Evolutionary conservation across 257 asterid species (phyloP).

Genomic region (Prunella vulgaris): DNA sequence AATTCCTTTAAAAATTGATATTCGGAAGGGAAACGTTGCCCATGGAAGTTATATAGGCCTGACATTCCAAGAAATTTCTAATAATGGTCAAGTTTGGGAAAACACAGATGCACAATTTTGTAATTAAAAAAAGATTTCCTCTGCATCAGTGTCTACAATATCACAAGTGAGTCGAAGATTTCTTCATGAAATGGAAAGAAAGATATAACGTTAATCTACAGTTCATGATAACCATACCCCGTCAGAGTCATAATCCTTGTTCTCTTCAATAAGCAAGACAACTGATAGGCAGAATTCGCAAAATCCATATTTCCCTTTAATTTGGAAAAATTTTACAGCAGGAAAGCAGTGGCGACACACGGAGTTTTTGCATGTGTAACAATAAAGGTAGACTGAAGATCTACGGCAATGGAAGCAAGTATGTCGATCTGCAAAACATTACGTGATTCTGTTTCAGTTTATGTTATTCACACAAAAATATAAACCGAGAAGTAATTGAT

Average conservation of each 20-base stretch:
- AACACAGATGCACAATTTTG: too few species aligned
- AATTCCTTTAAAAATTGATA: too few species aligned
- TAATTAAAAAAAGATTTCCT: too few species aligned
- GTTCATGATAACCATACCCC: conserved; percentile 58
- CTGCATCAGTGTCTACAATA: background rate
- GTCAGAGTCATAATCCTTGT: conserved; percentile 50
- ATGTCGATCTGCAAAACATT: conserved; percentile 65
- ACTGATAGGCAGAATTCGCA: conserved; percentile 60
- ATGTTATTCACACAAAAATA: conserved; percentile 15
- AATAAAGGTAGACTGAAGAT: conserved; percentile 33
- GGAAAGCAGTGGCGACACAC: conserved; percentile 54
- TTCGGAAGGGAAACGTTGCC: too few species aligned
- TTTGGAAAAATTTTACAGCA: conserved; percentile 26
- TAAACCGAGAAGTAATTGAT: background rate
- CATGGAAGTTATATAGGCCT: too few species aligned
- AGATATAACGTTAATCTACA: background rate
- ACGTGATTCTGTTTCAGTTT: background rate
- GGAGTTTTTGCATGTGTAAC: conserved; percentile 65
- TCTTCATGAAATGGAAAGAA: background rate
- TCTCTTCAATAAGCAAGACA: conserved; percentile 62
- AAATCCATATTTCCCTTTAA: conserved; percentile 65
- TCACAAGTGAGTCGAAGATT: background rate
- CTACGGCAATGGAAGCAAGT: conserved; percentile 44
- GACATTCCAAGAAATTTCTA: too few species aligned
- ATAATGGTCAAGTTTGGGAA: too few species aligned